Percentiles rank a stretch among this genome's conserved stretches.
phyloP scores from a whole-genome alignment of 306 rosid species.

The Lathyrus aphaca region DNA sequence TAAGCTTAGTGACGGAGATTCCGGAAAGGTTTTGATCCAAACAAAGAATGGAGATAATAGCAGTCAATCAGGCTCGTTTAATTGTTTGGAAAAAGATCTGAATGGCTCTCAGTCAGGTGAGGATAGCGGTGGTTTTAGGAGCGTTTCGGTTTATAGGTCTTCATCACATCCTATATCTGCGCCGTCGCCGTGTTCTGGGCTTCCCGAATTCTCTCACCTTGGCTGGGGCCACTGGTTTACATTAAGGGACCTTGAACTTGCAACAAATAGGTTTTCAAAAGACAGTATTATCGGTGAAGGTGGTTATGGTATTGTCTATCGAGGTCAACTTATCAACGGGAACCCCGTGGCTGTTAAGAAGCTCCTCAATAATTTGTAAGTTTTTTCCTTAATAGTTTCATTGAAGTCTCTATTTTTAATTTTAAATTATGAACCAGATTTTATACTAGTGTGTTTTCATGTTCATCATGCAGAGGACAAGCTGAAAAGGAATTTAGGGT shows the following conservation, averaged over 20 bases:
- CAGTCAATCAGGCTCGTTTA: constrained; percentile 70
- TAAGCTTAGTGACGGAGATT: constrained; percentile 54
- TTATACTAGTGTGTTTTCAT: not conserved
- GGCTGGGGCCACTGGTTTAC: constrained; percentile 98
- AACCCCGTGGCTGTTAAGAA: constrained; percentile 78
- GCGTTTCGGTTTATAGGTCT: constrained; percentile 45
- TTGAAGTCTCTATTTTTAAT: not conserved
- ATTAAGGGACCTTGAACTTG: constrained; percentile 77
- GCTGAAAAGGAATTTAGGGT: constrained; percentile 61
- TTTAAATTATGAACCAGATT: not conserved
- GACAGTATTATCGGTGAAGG: constrained; percentile 54
- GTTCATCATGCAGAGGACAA: constrained; percentile 63
- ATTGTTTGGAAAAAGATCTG: constrained; percentile 57
- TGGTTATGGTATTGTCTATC: constrained; percentile 83
- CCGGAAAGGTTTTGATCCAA: constrained; percentile 64
- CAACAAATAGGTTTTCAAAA: constrained; percentile 72
- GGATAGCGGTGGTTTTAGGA: constrained; percentile 47
- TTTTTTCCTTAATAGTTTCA: constrained; percentile 13
- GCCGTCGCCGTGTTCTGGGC: constrained; percentile 72
- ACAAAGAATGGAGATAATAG: constrained; percentile 59
- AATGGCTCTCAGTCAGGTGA: constrained; percentile 65
- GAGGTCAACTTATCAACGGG: constrained; percentile 73
- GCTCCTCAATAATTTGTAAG: constrained; percentile 78
- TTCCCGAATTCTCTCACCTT: constrained; percentile 57
- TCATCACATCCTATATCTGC: constrained; percentile 55